A percentile compares a stretch with the other conserved stretches of the same genome.
Evolutionary conservation across 164 flowering plant genomes (phyloP).

Genomic region (grape (Vitis vinifera)): ASM3070453v1 NC_081819.1:1796001-1796500

Average conservation of each 20-base stretch:
- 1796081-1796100: background rate
- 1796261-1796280: background rate
- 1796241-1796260: background rate
- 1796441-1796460: too few relatives aligned
- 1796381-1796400: constrained; percentile 62
- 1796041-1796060: too few relatives aligned
- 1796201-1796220: constrained; percentile 75
- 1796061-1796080: background rate
- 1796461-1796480: too few relatives aligned
- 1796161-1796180: constrained; percentile 87
- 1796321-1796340: constrained; percentile 77
- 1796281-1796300: constrained; percentile 55
- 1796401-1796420: constrained; percentile 7
- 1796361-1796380: constrained; percentile 58
- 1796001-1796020: too few relatives aligned
- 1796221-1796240: constrained; percentile 21
- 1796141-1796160: constrained; percentile 77
- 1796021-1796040: too few relatives aligned
- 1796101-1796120: background rate
- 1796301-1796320: constrained; percentile 71
- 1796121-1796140: constrained; percentile 67
- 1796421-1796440: background rate
- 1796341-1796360: constrained; percentile 56
- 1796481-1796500: too few relatives aligned
- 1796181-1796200: constrained; percentile 61